phyloP scores from a whole-genome alignment of 805 yeast species.

The Ogataea nitratoaversa region DNA sequence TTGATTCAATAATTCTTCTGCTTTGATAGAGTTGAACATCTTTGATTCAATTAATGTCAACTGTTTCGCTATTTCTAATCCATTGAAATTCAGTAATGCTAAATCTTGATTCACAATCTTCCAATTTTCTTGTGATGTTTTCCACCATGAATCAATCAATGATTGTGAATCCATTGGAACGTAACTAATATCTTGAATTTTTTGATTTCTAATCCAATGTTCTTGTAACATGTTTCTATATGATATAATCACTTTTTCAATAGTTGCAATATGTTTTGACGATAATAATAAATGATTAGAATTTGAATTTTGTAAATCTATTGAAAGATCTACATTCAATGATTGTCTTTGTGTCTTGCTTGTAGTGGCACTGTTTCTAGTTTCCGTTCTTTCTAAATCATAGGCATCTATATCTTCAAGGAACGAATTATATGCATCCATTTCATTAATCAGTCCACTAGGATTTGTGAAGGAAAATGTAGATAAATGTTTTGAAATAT shows the following conservation, averaged over 20 bases:
- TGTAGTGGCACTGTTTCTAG: slow-evolving; percentile 7
- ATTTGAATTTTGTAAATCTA: slow-evolving; percentile 26
- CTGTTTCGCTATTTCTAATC: slow-evolving; percentile 74
- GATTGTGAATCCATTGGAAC: slow-evolving; percentile 30
- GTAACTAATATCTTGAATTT: slow-evolving; percentile 9
- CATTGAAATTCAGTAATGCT: slow-evolving; percentile 54
- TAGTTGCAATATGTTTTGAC: slow-evolving; percentile 35
- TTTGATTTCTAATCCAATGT: slow-evolving; percentile 36
- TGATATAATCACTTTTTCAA: slow-evolving; percentile 47
- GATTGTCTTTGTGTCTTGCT: slow-evolving; percentile 23
- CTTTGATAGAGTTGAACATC: slow-evolving; percentile 57
- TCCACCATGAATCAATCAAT: slow-evolving; percentile 45
- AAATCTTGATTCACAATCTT: slow-evolving; percentile 49
- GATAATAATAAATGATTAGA: slow-evolving; percentile 27
- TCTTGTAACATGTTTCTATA: slow-evolving; percentile 50
- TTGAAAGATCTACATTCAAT: slow-evolving; percentile 23
- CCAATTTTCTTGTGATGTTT: slow-evolving; percentile 53
- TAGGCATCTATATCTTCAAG: slow-evolving; percentile 32
- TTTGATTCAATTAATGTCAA: slow-evolving; percentile 67
- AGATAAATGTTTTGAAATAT: slow-evolving; percentile 24
- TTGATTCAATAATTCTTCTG: slow-evolving; percentile 63
- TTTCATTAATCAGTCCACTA: slow-evolving; percentile 21
- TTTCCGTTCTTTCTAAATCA: slow-evolving; percentile 23
- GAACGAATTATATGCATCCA: slow-evolving; percentile 30
- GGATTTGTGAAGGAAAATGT: slow-evolving; percentile 17